A percentile compares a stretch with the other conserved stretches of the same genome.
These are phyloP conservation scores for Coemansia interrupta DNA, from an alignment of 192 early-diverging fungal species.

Conservation along the genomic window DNA sequence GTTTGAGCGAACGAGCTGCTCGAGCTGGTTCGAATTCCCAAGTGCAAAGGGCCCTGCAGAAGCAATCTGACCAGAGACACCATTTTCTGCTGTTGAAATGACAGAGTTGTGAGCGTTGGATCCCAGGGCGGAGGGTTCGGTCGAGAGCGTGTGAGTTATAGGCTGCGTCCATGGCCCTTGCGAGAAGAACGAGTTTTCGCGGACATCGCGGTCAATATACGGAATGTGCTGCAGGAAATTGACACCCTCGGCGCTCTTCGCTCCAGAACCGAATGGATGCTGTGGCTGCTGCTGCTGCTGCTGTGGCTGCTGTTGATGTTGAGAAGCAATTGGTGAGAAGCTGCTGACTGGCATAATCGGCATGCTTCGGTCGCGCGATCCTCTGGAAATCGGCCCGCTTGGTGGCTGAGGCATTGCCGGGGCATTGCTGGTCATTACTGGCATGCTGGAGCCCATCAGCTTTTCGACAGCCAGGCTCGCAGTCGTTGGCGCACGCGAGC, in stretches of 20 bases:
- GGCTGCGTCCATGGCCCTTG: conserved; percentile 45
- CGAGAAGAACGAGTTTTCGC: conserved; percentile 48
- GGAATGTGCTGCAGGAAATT: conserved; percentile 38
- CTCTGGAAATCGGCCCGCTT: not conserved
- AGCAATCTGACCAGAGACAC: not conserved
- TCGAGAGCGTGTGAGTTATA: conserved; percentile 16
- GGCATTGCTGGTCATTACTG: not conserved
- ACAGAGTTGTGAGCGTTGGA: conserved; percentile 4
- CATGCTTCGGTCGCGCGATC: not conserved
- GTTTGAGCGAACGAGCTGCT: conserved; percentile 37
- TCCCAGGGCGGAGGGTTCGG: not conserved
- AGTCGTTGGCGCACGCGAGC: conserved; percentile 40
- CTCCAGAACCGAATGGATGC: not conserved
- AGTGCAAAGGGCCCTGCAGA: conserved; percentile 2
- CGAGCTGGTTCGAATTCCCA: conserved; percentile 5
- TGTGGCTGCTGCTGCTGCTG: conserved; percentile 1
- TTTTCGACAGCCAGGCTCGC: conserved; percentile 50
- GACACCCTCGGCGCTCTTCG: not conserved
- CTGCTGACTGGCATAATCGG: not conserved
- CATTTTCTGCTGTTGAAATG: not conserved
- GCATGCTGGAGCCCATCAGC: conserved; percentile 11
- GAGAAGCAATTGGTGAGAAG: not conserved
- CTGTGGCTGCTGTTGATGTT: not conserved
- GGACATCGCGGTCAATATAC: conserved; percentile 41
- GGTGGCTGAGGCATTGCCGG: not conserved